Conservation (phyloP, 345 rosid species). For the Brassica incana region DNA sequence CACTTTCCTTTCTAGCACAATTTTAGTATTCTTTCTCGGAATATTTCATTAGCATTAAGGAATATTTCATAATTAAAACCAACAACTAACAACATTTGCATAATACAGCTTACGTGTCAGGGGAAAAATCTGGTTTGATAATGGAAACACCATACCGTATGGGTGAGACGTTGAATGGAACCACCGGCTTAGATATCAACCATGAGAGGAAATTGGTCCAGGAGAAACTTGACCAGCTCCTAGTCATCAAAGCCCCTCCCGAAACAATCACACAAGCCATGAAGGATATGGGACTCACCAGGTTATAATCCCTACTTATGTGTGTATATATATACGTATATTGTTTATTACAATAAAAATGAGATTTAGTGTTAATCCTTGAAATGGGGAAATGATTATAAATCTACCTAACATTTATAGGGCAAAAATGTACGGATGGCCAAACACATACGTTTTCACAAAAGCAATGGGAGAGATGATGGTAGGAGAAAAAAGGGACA, state of each 20-base stretch:
- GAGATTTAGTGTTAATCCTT: background rate
- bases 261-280: slow-evolving; percentile 47
- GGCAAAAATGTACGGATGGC: slow-evolving; percentile 60
- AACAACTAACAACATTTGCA: slow-evolving; percentile 2
- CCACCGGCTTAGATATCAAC: slow-evolving; percentile 52
- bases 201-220: slow-evolving; percentile 49
- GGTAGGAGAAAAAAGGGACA: slow-evolving; percentile 41
- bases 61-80: background rate
- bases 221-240: slow-evolving; percentile 50
- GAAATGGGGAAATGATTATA: background rate
- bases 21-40: background rate
- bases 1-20: background rate
- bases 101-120: slow-evolving; percentile 68
- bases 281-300: slow-evolving; percentile 61
- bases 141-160: slow-evolving; percentile 43
- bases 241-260: slow-evolving; percentile 40
- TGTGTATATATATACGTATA: background rate
- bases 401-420: slow-evolving; percentile 11
- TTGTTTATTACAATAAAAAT: background rate
- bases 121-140: slow-evolving; percentile 59
- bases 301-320: slow-evolving; percentile 40
- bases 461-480: slow-evolving; percentile 66
- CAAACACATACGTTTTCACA: slow-evolving; percentile 53
- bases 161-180: slow-evolving; percentile 63
- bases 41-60: background rate